Base-by-base conservation (phyloP, 208 protist genomes). In the Acanthamoeba lenticulata region DNA sequence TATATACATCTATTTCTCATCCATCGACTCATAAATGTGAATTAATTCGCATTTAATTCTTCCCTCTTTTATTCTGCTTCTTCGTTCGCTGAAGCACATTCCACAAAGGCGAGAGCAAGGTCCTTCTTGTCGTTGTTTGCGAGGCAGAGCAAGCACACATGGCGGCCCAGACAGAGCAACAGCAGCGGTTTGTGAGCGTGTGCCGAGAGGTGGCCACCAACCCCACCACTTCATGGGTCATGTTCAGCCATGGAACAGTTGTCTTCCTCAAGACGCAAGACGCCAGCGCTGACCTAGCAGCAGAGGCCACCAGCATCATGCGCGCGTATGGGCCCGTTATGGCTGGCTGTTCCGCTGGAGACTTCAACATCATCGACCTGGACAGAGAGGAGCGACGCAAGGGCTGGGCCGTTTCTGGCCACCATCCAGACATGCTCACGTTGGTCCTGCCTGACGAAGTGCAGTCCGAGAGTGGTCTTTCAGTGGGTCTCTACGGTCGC, bases 121-220 rank as follows among this genome's bases (percentile, higher is more conserved):
- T n/a, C n/a, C n/a, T n/a, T n/a, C n/a, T n/a, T n/a, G n/a, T n/a
- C n/a, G n/a, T n/a, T n/a, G n/a, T n/a, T n/a, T n/a, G n/a, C n/a
- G n/a, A n/a, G n/a, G n/a, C n/a, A n/a, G n/a, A n/a, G n/a, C n/a
- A n/a, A n/a, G n/a, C n/a, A 60, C 15, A 60, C 11, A 60, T 60
- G 52, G 21, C 52, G 21, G 21, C 52, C 11, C 21, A 27, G 52
- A 60, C 52, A 21, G 52, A 60, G 52, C 15, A 97, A 85, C 99
- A 99, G 97, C 99, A 99, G 97, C 99, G 99, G 60, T 98, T 99
- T 32, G 98, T 99, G 38, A 95, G 98, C 72, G 97, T 98, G 21
- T 11, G 52, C 52, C 11, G 21, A 21, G 52, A 60, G 52, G 52
- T 60, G 52, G 11, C 52, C 52, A 60, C 11, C 15, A 60, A 60